Evolutionary conservation across 2,329 filamentous ascomycete genomes (phyloP).

Genomic region (Fusarium odoratissimum): DNA sequence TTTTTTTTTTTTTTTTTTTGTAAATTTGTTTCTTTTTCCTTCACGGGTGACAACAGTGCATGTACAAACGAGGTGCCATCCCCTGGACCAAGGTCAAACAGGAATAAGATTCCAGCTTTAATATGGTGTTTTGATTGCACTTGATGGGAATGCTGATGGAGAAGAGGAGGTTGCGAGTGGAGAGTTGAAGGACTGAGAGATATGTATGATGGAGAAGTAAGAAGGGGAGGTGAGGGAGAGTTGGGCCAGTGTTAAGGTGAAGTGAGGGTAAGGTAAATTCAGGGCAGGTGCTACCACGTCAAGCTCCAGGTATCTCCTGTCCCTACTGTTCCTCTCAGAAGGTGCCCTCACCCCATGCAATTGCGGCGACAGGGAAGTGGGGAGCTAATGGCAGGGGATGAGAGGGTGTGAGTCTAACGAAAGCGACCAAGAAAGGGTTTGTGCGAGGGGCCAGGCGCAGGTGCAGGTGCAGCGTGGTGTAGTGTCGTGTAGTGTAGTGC

Average conservation of each 20-base stretch:
- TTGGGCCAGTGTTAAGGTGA: background rate
- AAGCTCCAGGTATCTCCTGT: background rate
- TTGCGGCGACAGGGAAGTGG: conserved; percentile 31
- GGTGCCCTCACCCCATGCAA: conserved; percentile 12
- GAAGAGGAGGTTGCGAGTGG: conserved; percentile 11
- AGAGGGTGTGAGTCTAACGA: conserved; percentile 21
- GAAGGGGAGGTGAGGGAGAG: conserved; percentile 9
- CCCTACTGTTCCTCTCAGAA: background rate
- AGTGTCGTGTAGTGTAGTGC: background rate
- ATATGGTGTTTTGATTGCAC: background rate
- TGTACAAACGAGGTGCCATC: background rate
- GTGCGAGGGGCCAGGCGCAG: conserved; percentile 20
- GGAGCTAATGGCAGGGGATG: conserved; percentile 10
- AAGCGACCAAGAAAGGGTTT: conserved; percentile 14
- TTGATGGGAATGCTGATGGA: background rate
- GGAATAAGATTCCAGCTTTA: background rate
- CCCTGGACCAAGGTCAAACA: background rate
- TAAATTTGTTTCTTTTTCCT: background rate
- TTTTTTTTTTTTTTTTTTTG: background rate
- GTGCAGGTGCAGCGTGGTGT: conserved; percentile 4
- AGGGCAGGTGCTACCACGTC: conserved; percentile 1
- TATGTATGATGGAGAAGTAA: conserved; percentile 20
- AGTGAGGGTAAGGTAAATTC: conserved; percentile 6
- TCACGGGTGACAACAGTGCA: background rate
- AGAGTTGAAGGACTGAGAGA: background rate